These are phyloP conservation scores for Marasmius tenuissimus DNA, from an alignment of 1,284 basidiomycete genomes.

Conservation along the genomic window DNA sequence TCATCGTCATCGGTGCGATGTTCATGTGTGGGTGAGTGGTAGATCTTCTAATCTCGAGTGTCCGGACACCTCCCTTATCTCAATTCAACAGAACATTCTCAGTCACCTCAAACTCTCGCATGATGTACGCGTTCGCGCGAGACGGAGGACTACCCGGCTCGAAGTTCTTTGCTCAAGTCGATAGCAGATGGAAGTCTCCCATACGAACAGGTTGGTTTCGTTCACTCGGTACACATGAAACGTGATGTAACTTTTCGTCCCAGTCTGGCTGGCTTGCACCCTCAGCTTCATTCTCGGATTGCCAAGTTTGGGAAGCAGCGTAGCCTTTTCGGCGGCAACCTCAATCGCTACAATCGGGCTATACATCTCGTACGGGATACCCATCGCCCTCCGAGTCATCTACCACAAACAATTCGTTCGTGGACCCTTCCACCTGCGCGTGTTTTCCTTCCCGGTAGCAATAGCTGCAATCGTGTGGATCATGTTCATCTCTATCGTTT, in stretches of 20 bases:
- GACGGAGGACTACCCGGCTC: conserved; percentile 72
- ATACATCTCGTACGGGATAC: conserved; percentile 76
- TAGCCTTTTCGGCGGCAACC: conserved; percentile 75
- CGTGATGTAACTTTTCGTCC: not conserved
- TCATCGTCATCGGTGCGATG: conserved; percentile 70
- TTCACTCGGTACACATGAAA: not conserved
- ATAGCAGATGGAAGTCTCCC: conserved; percentile 56
- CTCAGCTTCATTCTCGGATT: conserved; percentile 75
- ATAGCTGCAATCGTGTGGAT: conserved; percentile 58
- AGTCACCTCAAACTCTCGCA: conserved; percentile 73
- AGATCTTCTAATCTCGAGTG: not conserved
- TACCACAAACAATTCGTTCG: conserved; percentile 59
- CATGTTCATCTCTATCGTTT: conserved; percentile 61
- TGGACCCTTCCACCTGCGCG: conserved; percentile 73
- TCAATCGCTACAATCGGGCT: conserved; percentile 76
- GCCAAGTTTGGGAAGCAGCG: conserved; percentile 67
- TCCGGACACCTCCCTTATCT: not conserved
- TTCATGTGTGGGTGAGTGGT: conserved; percentile 61
- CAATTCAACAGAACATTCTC: conserved; percentile 56
- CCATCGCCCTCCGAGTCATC: conserved; percentile 64
- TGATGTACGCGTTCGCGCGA: conserved; percentile 78
- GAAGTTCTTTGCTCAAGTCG: conserved; percentile 66
- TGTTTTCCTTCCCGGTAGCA: conserved; percentile 59
- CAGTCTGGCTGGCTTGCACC: conserved; percentile 76
- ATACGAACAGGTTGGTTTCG: conserved; percentile 57